Conservation (phyloP, 371 early-diverging fungal species). For the Mucor lusitanicus region DNA sequence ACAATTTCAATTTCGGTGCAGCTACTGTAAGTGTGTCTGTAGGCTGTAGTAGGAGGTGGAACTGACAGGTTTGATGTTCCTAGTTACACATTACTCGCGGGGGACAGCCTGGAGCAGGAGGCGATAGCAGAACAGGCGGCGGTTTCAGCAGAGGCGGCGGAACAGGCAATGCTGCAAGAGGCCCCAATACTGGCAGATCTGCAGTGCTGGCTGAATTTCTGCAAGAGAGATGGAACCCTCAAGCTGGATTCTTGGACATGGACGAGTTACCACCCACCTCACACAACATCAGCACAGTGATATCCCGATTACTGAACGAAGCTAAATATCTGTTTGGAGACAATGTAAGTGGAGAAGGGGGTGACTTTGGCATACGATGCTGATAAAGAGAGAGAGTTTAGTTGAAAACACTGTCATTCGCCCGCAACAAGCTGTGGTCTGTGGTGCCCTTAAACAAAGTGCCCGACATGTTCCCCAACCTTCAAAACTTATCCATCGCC, state of each 20-base stretch:
- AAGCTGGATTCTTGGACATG: conserved; percentile 50
- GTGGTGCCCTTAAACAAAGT: conserved; percentile 44
- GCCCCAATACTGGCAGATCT: conserved; percentile 5
- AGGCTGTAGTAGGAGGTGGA: background rate
- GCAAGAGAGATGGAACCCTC: conserved; percentile 50
- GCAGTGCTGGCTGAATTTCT: conserved; percentile 39
- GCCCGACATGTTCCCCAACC: conserved; percentile 48
- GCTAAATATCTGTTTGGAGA: conserved; percentile 56
- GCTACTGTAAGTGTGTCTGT: conserved; percentile 11
- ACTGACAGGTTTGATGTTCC: background rate
- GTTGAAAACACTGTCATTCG: conserved; percentile 60
- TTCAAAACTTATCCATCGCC: conserved; percentile 59
- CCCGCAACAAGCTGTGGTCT: conserved; percentile 49
- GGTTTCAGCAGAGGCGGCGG: background rate
- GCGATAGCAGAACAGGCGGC: background rate
- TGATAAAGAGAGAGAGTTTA: conserved; percentile 8
- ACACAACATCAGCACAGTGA: conserved; percentile 40
- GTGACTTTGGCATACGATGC: no score
- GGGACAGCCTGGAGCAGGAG: background rate
- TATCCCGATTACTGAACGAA: conserved; percentile 46
- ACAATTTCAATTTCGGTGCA: conserved; percentile 27
- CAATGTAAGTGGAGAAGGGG: conserved; percentile 24
- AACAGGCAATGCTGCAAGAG: background rate
- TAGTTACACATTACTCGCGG: conserved; percentile 4
- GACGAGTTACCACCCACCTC: conserved; percentile 45